Base-by-base conservation (phyloP, 2,329 filamentous ascomycete genomes). In the Diaporthe velutina region DNA sequence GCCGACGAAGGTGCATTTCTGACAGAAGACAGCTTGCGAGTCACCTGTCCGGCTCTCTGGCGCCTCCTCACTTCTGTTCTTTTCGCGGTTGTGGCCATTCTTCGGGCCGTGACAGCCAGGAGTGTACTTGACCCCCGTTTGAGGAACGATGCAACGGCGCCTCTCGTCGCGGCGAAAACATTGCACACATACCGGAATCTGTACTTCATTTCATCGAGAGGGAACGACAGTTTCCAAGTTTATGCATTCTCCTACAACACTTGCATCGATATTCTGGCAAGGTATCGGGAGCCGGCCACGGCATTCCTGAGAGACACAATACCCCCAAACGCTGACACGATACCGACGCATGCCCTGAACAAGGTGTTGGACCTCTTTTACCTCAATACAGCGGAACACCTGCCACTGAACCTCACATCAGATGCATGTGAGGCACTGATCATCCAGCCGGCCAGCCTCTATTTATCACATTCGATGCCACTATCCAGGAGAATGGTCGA, bases 341-440 rank as follows among this genome's bases (percentile, higher is more conserved):
- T 93, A 42, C 90, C 93, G 0, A 83, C 85, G 8, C 90, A 93
- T 77, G 91, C 93, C 7, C 85, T 95, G 2, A 90, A 95, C 78
- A 89, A 93, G 74, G 93, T 90, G 25, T 86, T 96, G n/a, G 94
- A 97, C 80, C 89, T 98, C 22, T 98, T 95, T 85, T 98, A 97
- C 83, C 89, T 98, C 76, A 97, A 97, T 80, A 90, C 93, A 0
- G 93, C 94, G 2, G 96, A 98, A 82, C 94, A 98, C 82, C 92
- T 98, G 75, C 92, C 95, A 0, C 86, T 95, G 12, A 85, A 91
- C 3, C 84, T 98, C 1, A 86, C 94, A 0, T 88, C 93, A 0
- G 84, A 88, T 4, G 88, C 90, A 3, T 95, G 92, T 79, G 94
- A 97, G 78, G 87, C 90, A 3, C 86, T 98, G 2, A 89, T 98